phyloP scores from a whole-genome alignment of 176 grass and related monocot genomes.

The Echinochloa phyllopogon region DNA sequence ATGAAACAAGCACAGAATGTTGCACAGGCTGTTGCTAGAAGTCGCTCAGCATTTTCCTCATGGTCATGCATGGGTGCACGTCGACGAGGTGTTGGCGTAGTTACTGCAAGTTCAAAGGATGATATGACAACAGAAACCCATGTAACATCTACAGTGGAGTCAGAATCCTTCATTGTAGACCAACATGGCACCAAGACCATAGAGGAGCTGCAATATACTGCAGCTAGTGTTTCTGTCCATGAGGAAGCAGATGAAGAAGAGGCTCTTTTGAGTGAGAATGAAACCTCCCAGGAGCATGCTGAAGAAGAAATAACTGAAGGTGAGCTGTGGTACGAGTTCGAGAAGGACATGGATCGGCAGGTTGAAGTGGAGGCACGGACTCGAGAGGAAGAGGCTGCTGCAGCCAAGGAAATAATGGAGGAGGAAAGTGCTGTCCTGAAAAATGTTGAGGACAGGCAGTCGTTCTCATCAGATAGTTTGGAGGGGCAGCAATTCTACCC shows the following conservation, averaged over 20 bases:
- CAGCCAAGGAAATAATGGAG: conserved; percentile 67
- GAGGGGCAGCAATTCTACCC: conserved; percentile 91
- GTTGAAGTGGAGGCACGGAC: conserved; percentile 60
- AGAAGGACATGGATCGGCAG: conserved; percentile 71
- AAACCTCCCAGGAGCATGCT: conserved; percentile 52
- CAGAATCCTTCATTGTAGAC: conserved; percentile 56
- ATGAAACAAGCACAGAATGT: conserved; percentile 93
- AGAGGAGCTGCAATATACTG: conserved; percentile 65
- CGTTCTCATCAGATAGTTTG: conserved; percentile 55
- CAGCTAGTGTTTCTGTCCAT: conserved; percentile 57
- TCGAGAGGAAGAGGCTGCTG: conserved; percentile 60
- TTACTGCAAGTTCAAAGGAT: conserved; percentile 57
- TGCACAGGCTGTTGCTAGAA: conserved; percentile 93
- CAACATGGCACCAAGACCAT: conserved; percentile 44
- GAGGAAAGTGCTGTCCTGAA: conserved; percentile 60
- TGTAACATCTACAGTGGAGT: conserved; percentile 47
- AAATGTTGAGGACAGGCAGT: conserved; percentile 58
- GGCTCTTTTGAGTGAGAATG: conserved; percentile 60
- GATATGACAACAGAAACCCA: conserved; percentile 55
- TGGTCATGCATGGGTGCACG: conserved; percentile 98
- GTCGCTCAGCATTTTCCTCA: conserved; percentile 74
- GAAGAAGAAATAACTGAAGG: conserved; percentile 73
- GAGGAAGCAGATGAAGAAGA: conserved; percentile 75
- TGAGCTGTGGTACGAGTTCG: conserved; percentile 81
- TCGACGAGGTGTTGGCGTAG: conserved; percentile 60